A percentile compares a stretch with the other conserved stretches of the same genome.
Evolutionary conservation across 2,329 filamentous ascomycete species (phyloP).

Genomic region (Diaporthe sp.): DNA sequence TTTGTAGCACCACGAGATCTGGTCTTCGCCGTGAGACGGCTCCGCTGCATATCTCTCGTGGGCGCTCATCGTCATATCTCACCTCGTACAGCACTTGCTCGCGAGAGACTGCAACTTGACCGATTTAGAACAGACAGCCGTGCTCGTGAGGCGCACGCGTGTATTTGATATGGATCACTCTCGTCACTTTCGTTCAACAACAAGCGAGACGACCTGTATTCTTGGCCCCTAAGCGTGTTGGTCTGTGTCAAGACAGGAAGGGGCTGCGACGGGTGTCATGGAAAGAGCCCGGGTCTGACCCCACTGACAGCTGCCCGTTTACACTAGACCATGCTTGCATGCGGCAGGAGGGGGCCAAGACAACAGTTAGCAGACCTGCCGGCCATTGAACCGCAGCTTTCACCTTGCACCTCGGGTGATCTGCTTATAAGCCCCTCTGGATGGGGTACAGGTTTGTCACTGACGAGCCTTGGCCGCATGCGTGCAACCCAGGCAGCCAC

Average conservation of each 20-base stretch:
- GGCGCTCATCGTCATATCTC: not conserved
- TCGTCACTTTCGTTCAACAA: conserved; percentile 9
- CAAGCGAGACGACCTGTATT: conserved; percentile 12
- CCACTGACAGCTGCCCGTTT: not conserved
- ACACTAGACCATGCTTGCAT: not conserved
- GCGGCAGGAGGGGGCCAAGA: not conserved
- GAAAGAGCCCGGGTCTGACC: not conserved
- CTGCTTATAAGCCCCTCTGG: conserved; percentile 4
- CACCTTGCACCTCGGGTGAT: not conserved
- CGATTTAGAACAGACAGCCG: conserved; percentile 4
- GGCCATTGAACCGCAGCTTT: not conserved
- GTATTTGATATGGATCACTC: conserved; percentile 2
- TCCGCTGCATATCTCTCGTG: not conserved
- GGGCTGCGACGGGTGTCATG: not conserved
- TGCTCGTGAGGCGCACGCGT: not conserved
- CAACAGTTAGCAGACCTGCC: not conserved
- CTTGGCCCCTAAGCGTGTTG: not conserved
- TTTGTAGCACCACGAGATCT: not conserved
- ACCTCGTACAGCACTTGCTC: not conserved
- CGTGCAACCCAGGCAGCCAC: not conserved
- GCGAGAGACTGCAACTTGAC: not conserved
- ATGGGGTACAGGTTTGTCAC: conserved; percentile 16
- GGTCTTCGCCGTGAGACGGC: not conserved
- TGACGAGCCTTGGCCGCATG: conserved; percentile 29
- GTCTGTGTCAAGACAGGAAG: not conserved